These are phyloP conservation scores for Rhodosorus marinus DNA, from an alignment of 23 red algal genomes.

Conservation along the genomic window DNA sequence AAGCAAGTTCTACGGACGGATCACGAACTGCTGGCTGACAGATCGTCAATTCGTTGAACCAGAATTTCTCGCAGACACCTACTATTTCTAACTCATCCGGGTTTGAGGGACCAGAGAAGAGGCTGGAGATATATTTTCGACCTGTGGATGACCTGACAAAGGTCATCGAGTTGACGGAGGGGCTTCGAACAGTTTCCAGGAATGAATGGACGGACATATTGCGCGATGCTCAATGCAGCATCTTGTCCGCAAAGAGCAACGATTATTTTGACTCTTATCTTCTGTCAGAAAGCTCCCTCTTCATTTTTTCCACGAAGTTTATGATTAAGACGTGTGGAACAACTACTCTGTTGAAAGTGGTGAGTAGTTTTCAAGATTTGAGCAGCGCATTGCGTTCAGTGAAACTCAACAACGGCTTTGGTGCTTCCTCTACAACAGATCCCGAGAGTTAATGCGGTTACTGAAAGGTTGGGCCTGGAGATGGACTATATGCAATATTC, in stretches of 20 bases:
- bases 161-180: neutral
- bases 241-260: constrained; percentile 33
- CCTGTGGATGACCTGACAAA: neutral
- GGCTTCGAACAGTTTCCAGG: constrained; percentile 25
- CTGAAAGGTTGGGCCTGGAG: constrained; percentile 4
- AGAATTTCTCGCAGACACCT: too few species aligned
- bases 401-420: too few species aligned
- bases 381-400: constrained; percentile 15
- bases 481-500: constrained; percentile 42
- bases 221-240: constrained; percentile 38
- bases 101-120: constrained; percentile 94
- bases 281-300: constrained; percentile 88
- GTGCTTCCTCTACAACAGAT: too few species aligned
- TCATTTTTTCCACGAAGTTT: constrained; percentile 46
- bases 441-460: too few species aligned
- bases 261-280: constrained; percentile 53
- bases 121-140: constrained; percentile 32
- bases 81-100: too few species aligned
- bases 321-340: constrained; percentile 93
- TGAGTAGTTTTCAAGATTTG: too few species aligned
- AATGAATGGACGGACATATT: constrained; percentile 24
- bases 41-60: too few species aligned
- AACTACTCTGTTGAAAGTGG: constrained; percentile 77
- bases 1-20: too few species aligned
- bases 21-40: too few species aligned